A percentile compares a stretch with the other conserved stretches of the same genome.
phyloP scores from a whole-genome alignment of 2,329 filamentous ascomycete species.

The Colletotrichum agaves region DNA sequence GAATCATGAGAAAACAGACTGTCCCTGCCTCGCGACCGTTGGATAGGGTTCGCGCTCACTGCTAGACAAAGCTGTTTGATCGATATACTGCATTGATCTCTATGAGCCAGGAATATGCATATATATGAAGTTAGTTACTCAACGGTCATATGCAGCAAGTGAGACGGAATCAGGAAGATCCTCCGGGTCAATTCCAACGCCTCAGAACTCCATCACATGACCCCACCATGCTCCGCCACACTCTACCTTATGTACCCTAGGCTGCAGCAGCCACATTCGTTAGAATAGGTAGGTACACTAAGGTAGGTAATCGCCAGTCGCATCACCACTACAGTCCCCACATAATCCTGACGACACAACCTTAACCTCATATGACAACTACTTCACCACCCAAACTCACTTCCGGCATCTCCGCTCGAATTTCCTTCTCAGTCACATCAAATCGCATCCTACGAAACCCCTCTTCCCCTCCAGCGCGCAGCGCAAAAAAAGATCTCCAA shows the following conservation, averaged over 20 bases:
- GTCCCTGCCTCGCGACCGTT: constrained; percentile 7
- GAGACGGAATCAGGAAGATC: constrained; percentile 8
- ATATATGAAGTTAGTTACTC: too few relatives aligned
- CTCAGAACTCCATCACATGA: constrained; percentile 16
- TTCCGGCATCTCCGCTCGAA: background rate
- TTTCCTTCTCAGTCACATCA: background rate
- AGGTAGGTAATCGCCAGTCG: constrained; percentile 7
- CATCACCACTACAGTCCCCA: constrained; percentile 32
- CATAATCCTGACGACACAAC: constrained; percentile 36
- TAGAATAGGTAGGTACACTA: background rate
- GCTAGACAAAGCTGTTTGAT: too few relatives aligned
- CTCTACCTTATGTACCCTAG: constrained; percentile 32
- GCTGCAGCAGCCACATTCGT: constrained; percentile 11
- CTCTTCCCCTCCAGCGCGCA: background rate
- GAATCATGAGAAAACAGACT: constrained; percentile 6
- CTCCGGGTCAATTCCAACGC: background rate
- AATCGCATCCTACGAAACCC: background rate
- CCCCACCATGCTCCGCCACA: constrained; percentile 12
- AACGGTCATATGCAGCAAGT: background rate
- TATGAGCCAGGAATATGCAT: too few relatives aligned
- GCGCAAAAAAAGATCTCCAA: constrained; percentile 8
- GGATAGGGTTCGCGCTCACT: constrained; percentile 16
- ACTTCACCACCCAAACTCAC: background rate
- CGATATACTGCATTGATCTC: too few relatives aligned
- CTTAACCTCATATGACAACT: background rate